phyloP scores from a whole-genome alignment of 2,329 filamentous ascomycete species.

The Ascochyta rabiei region DNA sequence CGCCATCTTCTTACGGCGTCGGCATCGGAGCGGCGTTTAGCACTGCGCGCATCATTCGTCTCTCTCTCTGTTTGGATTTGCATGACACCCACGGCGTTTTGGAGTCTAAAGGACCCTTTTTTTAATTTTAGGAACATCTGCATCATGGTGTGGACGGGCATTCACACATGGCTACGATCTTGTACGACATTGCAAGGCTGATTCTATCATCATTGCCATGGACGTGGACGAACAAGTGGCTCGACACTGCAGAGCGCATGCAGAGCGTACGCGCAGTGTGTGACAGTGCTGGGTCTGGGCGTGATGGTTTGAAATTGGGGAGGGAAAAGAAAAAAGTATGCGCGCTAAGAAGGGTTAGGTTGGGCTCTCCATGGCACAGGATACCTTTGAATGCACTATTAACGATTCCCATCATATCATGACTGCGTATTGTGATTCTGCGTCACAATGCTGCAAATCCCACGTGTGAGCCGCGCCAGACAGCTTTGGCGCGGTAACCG shows the following conservation, averaged over 20 bases:
- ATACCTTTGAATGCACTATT: slow-evolving; percentile 13
- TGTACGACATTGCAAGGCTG: slow-evolving; percentile 33
- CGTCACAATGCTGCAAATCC: slow-evolving; percentile 4
- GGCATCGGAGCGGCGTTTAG: slow-evolving; percentile 48
- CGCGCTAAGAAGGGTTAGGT: slow-evolving; percentile 1
- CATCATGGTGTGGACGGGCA: slow-evolving; percentile 20
- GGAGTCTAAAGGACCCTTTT: slow-evolving; percentile 29
- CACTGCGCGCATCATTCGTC: slow-evolving; percentile 39
- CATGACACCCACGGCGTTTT: slow-evolving; percentile 42
- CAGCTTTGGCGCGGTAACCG: slow-evolving; percentile 7
- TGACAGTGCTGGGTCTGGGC: not conserved
- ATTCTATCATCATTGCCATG: slow-evolving; percentile 14
- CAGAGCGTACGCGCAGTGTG: not conserved
- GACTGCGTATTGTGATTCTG: not conserved
- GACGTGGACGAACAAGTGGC: slow-evolving; percentile 2
- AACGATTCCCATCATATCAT: slow-evolving; percentile 29
- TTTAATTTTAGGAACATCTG: slow-evolving; percentile 13
- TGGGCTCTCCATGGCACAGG: not conserved
- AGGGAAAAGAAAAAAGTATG: slow-evolving; percentile 8
- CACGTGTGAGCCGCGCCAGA: slow-evolving; percentile 3
- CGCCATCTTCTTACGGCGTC: slow-evolving; percentile 36
- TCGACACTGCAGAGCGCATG: slow-evolving; percentile 1
- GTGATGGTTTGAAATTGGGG: not conserved
- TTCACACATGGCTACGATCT: slow-evolving; percentile 23
- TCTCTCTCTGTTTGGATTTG: slow-evolving; percentile 28